Percentiles rank a stretch among this genome's conserved stretches.
These are phyloP conservation scores for Tubosaeta brunneosetosa DNA, from an alignment of 768 basidiomycete species.

Conservation along the genomic window DNA sequence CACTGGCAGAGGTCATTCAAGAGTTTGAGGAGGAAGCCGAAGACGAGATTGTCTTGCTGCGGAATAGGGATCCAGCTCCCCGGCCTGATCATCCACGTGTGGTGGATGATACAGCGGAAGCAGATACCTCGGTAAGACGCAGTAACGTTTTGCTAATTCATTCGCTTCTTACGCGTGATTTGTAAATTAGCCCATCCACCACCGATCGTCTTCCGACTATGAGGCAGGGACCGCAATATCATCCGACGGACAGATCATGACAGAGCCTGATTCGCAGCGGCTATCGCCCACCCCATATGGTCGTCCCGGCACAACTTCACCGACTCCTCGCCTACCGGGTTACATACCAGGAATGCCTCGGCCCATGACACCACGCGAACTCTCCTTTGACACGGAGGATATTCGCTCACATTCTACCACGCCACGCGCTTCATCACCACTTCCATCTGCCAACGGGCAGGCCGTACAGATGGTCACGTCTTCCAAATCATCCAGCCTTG, in stretches of 20 bases:
- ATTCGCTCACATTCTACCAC: conserved; percentile 66
- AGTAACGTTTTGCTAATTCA: conserved; percentile 4
- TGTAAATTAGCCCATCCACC: conserved; percentile 20
- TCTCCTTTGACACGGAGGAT: conserved; percentile 62
- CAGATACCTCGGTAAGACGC: conserved; percentile 24
- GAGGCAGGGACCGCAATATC: conserved; percentile 72
- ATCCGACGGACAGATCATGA: conserved; percentile 49
- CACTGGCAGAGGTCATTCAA: conserved; percentile 69
- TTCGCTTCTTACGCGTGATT: conserved; percentile 17
- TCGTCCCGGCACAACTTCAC: conserved; percentile 48
- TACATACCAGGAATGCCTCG: conserved; percentile 89
- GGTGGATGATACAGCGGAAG: conserved; percentile 16
- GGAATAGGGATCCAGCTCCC: conserved; percentile 47
- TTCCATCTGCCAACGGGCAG: conserved; percentile 34
- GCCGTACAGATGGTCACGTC: conserved; percentile 34
- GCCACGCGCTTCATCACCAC: conserved; percentile 72
- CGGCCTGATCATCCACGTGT: conserved; percentile 31
- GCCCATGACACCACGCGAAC: conserved; percentile 84
- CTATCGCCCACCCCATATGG: conserved; percentile 56
- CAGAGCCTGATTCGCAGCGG: conserved; percentile 48
- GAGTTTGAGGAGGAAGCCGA: conserved; percentile 72
- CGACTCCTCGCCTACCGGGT: conserved; percentile 60
- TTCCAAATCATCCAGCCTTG: conserved; percentile 34
- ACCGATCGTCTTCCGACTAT: conserved; percentile 38
- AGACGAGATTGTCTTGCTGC: conserved; percentile 73